Evolutionary conservation across 768 basidiomycete species (phyloP).

Genomic region (Glaciozyma martinii): DNA sequence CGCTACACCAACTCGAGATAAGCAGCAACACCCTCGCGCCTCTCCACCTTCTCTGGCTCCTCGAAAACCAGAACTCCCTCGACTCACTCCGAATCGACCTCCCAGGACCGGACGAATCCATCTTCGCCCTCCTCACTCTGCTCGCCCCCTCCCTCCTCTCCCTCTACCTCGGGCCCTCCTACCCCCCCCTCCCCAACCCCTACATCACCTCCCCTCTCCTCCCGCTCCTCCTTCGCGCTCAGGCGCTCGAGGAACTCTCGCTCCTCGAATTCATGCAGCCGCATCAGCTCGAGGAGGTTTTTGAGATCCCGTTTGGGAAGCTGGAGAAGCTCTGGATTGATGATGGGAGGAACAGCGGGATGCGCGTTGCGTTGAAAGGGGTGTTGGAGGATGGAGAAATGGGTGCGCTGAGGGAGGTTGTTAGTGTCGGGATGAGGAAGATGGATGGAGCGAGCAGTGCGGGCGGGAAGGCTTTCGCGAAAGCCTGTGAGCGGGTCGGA

Average conservation of each 20-base stretch:
- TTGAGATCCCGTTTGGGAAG: neutral
- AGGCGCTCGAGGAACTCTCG: neutral
- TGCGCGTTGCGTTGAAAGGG: neutral
- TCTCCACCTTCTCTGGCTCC: neutral
- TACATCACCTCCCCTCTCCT: neutral
- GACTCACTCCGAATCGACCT: neutral
- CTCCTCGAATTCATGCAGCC: neutral
- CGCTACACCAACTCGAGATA: neutral
- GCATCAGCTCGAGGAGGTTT: neutral
- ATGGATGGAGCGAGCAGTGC: neutral
- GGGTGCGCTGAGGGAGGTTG: neutral
- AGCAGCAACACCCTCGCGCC: neutral
- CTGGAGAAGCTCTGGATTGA: neutral
- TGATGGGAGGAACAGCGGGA: neutral
- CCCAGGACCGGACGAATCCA: neutral
- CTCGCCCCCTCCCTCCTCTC: neutral
- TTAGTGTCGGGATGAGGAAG: neutral
- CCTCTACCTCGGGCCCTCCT: neutral
- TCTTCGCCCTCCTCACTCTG: neutral
- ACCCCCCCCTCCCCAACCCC: neutral
- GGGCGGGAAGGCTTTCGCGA: neutral
- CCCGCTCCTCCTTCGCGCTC: neutral
- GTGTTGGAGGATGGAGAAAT: neutral
- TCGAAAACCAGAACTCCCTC: neutral
- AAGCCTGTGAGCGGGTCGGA: neutral